Percentiles rank a stretch among this genome's conserved stretches.
Evolutionary conservation across 495 filamentous ascomycete genomes (phyloP).

Genomic region (Clavariopsis aquatica): DNA sequence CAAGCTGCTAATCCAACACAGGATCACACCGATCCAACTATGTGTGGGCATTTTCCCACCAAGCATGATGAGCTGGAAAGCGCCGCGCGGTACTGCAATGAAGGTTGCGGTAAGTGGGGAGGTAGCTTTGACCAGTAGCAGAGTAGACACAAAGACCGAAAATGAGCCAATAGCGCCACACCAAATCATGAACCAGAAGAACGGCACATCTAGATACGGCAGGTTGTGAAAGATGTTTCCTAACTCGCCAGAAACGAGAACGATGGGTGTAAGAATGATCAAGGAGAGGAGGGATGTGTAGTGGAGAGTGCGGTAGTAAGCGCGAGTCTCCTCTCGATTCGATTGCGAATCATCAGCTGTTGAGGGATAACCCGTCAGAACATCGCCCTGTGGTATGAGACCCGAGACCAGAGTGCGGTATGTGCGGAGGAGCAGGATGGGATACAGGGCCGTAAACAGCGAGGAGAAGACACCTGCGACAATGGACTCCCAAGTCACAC

Average conservation of each 20-base stretch:
- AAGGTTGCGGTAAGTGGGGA: constrained; percentile 49
- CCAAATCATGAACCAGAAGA: constrained; percentile 51
- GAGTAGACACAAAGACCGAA: constrained; percentile 47
- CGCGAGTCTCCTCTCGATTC: constrained; percentile 48
- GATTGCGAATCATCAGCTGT: constrained; percentile 23
- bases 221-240: constrained; percentile 51
- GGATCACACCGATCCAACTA: constrained; percentile 49
- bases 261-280: constrained; percentile 50
- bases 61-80: constrained; percentile 48
- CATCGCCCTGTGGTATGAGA: constrained; percentile 38
- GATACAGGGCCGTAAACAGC: constrained; percentile 54
- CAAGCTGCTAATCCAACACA: constrained; percentile 51
- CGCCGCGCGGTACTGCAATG: constrained; percentile 45
- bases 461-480: constrained; percentile 55
- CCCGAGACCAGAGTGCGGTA: constrained; percentile 45
- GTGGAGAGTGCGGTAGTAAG: constrained; percentile 53
- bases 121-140: constrained; percentile 48
- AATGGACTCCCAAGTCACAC: constrained; percentile 53
- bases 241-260: constrained; percentile 52
- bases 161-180: constrained; percentile 45
- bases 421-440: constrained; percentile 51
- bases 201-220: constrained; percentile 54
- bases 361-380: constrained; percentile 33
- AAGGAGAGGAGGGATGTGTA: constrained; percentile 54
- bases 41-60: constrained; percentile 45